Base-by-base conservation (phyloP, 805 yeast genomes). In the Cyberlindnera nakhonratchasimensis region DNA sequence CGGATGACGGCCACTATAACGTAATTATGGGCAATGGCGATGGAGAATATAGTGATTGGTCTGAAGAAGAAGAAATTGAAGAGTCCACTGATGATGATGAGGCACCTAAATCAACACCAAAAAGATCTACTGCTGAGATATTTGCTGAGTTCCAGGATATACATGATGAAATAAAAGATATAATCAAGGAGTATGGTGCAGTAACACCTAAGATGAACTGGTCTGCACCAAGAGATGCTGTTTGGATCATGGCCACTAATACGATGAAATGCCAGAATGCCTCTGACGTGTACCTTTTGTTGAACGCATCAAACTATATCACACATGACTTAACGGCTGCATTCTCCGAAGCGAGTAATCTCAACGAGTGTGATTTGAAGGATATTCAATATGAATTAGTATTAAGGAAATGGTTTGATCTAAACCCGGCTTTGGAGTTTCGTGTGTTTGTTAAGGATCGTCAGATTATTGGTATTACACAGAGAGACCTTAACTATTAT, bases 151-250 rank as follows among this genome's bases (percentile, higher is more conserved):
- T 89, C 52, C 68, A 69, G 9, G 81, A 75, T 1, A 66, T 89
- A 17, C 95, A 90, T 55, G 52, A 65, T 0, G 53, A 68, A 32
- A 69, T 91, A 14, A 65, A 65, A 26, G 45, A 52, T 0, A 57
- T 70, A 0, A 74, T 93, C 12, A 46, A 50, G 3, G 67, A 70
- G 32, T 66, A 74, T 36, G 83, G 84, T 0, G 65, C 77, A 1
- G 87, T 89, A 2, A 73, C 87, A 1, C 98, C 98, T 1, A 93
- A 93, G 57, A 67, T 91, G 52, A 93, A 93, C 67, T 93, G 99
- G 99, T 88, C 97, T 1, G 85, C 96, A 2, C 99, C 99, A 1
- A 82, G 81, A 57, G 99, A 93, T 64, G 86, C 98, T 2, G 76
- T 81, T 0, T 93, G 98, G 99, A 91, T 93, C 17, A 65, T 85